Conservation (phyloP, 176 grass and related monocot genomes). For the Carex scoparia region DNA sequence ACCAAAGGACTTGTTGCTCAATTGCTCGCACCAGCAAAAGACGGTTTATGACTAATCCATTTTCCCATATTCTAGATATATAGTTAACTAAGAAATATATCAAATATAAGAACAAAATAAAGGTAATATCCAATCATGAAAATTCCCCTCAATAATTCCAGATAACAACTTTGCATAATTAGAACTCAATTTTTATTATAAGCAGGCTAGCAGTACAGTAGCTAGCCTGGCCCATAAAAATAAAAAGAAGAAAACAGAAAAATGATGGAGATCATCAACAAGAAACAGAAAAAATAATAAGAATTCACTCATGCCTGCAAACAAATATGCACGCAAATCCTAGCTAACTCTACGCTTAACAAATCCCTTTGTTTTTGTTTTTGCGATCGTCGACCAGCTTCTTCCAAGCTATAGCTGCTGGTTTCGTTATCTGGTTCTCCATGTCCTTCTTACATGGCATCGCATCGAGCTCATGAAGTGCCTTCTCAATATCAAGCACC, state of each 20-base stretch:
- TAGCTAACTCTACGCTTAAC: slow-evolving; percentile 20
- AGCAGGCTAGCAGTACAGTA: background rate
- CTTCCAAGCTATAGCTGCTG: slow-evolving; percentile 54
- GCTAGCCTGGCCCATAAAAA: background rate
- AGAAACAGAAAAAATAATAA: background rate
- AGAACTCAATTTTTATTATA: background rate
- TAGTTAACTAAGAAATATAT: background rate
- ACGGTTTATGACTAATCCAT: background rate
- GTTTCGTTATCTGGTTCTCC: slow-evolving; percentile 21
- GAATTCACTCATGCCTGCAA: background rate
- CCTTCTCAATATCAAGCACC: slow-evolving; percentile 65
- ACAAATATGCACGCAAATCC: background rate
- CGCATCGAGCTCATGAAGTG: slow-evolving; percentile 62
- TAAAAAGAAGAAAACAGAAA: background rate
- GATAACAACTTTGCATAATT: background rate
- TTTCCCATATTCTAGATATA: background rate
- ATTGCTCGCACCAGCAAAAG: background rate
- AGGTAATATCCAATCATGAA: background rate
- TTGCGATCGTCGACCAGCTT: slow-evolving; percentile 42
- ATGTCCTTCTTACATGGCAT: slow-evolving; percentile 30
- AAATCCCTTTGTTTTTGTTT: slow-evolving; percentile 64
- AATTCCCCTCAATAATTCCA: background rate
- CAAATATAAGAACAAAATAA: background rate
- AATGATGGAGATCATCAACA: background rate
- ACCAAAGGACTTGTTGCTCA: background rate